phyloP scores from a whole-genome alignment of 2,329 filamentous ascomycete species.

The Apiospora kogelbergensis region DNA sequence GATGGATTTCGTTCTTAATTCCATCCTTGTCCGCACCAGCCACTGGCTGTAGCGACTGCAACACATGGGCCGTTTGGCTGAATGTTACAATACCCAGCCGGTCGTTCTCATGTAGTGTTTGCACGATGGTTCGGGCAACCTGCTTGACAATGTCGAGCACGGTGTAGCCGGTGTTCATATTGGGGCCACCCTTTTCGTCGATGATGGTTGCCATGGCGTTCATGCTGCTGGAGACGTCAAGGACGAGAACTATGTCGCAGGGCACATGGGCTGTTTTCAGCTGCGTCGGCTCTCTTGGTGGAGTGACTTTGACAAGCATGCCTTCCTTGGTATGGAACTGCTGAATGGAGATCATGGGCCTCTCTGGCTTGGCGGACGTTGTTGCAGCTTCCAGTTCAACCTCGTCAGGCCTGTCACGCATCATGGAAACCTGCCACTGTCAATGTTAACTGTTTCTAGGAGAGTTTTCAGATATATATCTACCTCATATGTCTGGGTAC shows the following conservation, averaged over 20 bases:
- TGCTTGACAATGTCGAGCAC: constrained; percentile 62
- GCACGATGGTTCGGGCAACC: constrained; percentile 56
- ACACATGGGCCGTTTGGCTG: constrained; percentile 36
- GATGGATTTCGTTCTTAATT: constrained; percentile 41
- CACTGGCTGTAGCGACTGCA: constrained; percentile 51
- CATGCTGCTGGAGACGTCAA: neutral
- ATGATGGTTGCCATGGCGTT: neutral
- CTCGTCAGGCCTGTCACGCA: no score
- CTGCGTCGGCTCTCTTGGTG: neutral
- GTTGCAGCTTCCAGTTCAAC: no score
- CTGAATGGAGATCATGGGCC: neutral
- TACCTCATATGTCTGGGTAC: no score
- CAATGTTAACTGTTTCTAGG: no score
- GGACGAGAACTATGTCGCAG: neutral
- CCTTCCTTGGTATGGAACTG: neutral
- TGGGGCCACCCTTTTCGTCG: neutral
- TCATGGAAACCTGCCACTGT: neutral
- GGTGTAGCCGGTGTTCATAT: constrained; percentile 49
- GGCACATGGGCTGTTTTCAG: neutral
- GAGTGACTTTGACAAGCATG: neutral
- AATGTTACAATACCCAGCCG: constrained; percentile 60
- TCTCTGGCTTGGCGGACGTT: neutral
- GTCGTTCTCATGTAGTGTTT: constrained; percentile 54
- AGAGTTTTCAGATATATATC: no score
- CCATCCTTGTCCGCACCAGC: constrained; percentile 43